A percentile compares a stretch with the other conserved stretches of the same genome.
Conservation (phyloP, 345 rosid genomes). For the Rhodomyrtus tomentosa region DNA sequence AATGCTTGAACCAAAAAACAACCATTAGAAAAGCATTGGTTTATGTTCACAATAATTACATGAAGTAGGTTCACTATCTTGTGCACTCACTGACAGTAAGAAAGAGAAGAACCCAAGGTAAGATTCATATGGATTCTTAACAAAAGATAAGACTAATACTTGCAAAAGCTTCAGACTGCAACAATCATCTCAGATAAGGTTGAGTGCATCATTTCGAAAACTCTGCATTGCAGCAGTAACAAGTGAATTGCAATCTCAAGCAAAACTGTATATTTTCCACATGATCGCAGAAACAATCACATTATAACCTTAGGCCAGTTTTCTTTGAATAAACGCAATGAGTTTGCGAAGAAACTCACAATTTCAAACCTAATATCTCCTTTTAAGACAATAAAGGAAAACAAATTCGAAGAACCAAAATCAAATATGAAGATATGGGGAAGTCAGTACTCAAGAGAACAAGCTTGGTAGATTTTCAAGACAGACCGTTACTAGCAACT, state of each 20-base stretch:
- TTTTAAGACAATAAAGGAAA: neutral
- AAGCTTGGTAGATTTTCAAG: neutral
- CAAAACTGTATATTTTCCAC: neutral
- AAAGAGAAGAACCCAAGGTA: neutral
- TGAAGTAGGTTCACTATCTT: neutral
- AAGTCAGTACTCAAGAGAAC: neutral
- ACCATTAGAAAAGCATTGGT: neutral
- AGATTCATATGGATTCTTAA: neutral
- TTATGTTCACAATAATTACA: neutral
- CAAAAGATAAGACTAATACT: neutral
- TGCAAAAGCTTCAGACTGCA: neutral
- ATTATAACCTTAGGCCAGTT: neutral
- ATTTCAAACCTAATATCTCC: neutral
- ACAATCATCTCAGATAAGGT: neutral
- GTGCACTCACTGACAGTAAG: neutral
- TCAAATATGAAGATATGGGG: neutral
- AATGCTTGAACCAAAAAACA: neutral
- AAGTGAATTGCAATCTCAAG: neutral
- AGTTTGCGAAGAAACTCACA: neutral
- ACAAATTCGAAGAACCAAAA: neutral
- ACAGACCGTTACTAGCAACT: neutral
- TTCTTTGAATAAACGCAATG: neutral
- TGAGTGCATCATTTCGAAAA: neutral
- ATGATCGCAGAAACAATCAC: neutral
- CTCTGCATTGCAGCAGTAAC: neutral